Evolutionary conservation across 305 asterid species (phyloP).

Genomic region (Fraxinus dipetala): DNA sequence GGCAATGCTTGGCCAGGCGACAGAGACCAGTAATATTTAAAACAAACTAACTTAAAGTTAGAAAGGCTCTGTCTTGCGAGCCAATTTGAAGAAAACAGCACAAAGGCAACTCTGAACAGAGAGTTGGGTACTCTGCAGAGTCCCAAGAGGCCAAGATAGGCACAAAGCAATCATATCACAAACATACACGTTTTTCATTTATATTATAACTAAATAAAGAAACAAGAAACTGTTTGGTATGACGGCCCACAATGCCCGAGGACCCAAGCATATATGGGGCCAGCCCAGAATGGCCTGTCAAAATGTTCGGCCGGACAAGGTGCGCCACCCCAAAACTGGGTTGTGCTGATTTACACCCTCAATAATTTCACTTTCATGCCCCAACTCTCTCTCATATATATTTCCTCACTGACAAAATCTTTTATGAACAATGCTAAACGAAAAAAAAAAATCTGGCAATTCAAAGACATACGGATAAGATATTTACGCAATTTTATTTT

Average conservation of each 20-base stretch:
- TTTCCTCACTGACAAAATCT: neutral
- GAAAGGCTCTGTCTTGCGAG: neutral
- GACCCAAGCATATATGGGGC: neutral
- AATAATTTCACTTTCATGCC: neutral
- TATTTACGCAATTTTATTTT: neutral
- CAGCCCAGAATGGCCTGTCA: neutral
- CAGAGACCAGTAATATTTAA: neutral
- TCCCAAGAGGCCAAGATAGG: neutral
- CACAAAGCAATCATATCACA: neutral
- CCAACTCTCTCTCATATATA: neutral
- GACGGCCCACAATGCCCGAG: neutral
- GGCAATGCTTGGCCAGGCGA: neutral
- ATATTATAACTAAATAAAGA: neutral
- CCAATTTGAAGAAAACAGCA: neutral
- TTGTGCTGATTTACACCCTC: neutral
- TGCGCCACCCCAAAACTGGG: neutral
- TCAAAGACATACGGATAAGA: neutral
- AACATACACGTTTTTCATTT: neutral
- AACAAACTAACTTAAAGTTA: neutral
- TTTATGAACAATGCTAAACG: neutral
- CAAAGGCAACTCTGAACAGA: neutral
- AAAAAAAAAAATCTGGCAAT: slow-evolving; percentile 3
- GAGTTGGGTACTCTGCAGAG: neutral
- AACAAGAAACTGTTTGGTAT: neutral
- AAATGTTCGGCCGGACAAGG: neutral